Evolutionary conservation across 768 basidiomycete genomes (phyloP).

Genomic region (Pisolithus albus): DNA sequence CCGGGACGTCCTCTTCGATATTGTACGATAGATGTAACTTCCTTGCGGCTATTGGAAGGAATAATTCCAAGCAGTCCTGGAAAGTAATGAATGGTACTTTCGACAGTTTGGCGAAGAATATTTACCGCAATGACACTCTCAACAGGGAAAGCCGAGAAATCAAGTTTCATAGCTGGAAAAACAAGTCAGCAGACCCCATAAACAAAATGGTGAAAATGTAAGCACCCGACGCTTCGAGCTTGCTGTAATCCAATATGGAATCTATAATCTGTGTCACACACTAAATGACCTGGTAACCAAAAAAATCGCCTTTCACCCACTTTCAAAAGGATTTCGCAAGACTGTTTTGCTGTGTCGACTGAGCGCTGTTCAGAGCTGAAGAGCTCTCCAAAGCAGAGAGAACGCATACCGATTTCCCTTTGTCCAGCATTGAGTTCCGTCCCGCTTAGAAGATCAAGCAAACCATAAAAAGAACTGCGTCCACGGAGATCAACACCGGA

Average conservation of each 20-base stretch:
- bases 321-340: conserved; percentile 68
- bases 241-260: conserved; percentile 74
- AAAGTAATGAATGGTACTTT: background rate
- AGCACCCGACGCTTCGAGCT: conserved; percentile 66
- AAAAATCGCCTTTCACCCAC: conserved; percentile 21
- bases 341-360: conserved; percentile 76
- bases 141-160: conserved; percentile 57
- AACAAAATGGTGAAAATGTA: background rate
- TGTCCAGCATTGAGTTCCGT: conserved; percentile 66
- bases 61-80: conserved; percentile 71
- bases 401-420: conserved; percentile 53
- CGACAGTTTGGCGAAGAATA: background rate
- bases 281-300: background rate
- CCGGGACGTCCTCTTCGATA: conserved; percentile 59
- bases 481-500: background rate
- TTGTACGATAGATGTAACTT: conserved; percentile 70
- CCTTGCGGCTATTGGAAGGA: conserved; percentile 68
- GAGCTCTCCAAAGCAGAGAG: background rate
- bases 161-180: conserved; percentile 56
- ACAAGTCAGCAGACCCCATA: background rate
- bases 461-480: conserved; percentile 64
- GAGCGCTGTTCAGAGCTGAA: conserved; percentile 2
- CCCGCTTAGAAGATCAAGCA: conserved; percentile 66
- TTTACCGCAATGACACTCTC: conserved; percentile 67
- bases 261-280: conserved; percentile 56